Percentiles rank a stretch among this genome's conserved stretches.
These are phyloP conservation scores for Euphorbia lathyris DNA, from an alignment of 345 rosid species.

Conservation along the genomic window DNA sequence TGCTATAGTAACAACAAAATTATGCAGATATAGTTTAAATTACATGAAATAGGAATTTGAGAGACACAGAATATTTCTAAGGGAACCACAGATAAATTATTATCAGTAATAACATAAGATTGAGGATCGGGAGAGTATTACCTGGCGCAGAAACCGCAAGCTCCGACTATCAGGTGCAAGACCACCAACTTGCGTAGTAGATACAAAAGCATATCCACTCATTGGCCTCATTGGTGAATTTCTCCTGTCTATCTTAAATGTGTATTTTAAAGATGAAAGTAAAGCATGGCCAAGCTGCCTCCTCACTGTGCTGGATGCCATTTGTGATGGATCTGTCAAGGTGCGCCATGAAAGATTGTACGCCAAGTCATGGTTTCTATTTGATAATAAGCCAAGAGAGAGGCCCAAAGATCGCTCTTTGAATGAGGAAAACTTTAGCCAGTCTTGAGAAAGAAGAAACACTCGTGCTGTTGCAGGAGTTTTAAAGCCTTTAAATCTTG, in stretches of 20 bases:
- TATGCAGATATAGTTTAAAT: not conserved
- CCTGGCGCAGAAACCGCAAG: constrained; percentile 85
- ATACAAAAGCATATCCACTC: constrained; percentile 72
- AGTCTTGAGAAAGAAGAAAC: constrained; percentile 78
- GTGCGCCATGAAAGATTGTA: constrained; percentile 77
- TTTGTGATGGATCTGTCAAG: constrained; percentile 70
- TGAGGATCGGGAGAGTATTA: constrained; percentile 16
- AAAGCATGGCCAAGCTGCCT: constrained; percentile 87
- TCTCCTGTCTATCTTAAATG: constrained; percentile 69
- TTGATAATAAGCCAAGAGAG: constrained; percentile 74
- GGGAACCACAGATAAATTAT: not conserved
- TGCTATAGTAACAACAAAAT: not conserved
- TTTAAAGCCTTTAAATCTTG: constrained; percentile 56
- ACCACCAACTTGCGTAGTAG: constrained; percentile 77
- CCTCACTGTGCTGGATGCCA: constrained; percentile 61
- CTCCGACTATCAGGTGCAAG: constrained; percentile 86
- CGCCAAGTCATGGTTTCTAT: constrained; percentile 61
- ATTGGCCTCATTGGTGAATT: constrained; percentile 78
- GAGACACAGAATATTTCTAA: not conserved
- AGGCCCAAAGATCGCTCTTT: constrained; percentile 79
- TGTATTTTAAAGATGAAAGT: constrained; percentile 75
- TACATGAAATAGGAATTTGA: not conserved
- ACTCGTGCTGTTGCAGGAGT: constrained; percentile 69
- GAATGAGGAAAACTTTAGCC: constrained; percentile 76
- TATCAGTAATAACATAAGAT: not conserved